A percentile compares a stretch with the other conserved stretches of the same genome.
phyloP scores from a whole-genome alignment of 2,329 filamentous ascomycete genomes.

The Botrytis medusae region DNA sequence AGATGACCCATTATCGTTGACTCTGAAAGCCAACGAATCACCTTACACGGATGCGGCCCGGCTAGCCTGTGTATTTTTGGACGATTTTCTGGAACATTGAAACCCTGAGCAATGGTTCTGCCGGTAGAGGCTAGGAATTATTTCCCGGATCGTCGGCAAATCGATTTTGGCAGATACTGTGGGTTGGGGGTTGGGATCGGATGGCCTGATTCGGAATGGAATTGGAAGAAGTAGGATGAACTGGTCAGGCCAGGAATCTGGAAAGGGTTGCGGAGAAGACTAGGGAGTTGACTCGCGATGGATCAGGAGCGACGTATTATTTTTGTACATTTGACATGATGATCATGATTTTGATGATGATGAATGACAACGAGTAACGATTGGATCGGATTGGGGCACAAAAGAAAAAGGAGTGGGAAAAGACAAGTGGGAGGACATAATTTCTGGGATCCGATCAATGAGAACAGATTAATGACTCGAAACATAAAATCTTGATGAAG shows the following conservation, averaged over 20 bases:
- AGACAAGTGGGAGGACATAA: not conserved
- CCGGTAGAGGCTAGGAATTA: not conserved
- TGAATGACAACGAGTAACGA: conserved; percentile 15
- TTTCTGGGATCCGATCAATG: conserved; percentile 1
- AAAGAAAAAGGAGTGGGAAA: not conserved
- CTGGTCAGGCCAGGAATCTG: not conserved
- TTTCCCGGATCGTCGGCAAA: conserved; percentile 13
- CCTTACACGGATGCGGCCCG: conserved; percentile 36
- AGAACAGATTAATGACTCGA: conserved; percentile 11
- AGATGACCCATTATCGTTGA: conserved; percentile 15
- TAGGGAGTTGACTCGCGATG: not conserved
- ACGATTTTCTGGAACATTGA: conserved; percentile 37
- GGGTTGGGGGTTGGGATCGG: conserved; percentile 12
- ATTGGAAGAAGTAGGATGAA: not conserved
- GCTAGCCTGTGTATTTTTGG: conserved; percentile 37
- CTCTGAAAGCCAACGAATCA: conserved; percentile 22
- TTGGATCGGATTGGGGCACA: not conserved
- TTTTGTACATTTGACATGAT: conserved; percentile 18
- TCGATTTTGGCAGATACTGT: conserved; percentile 6
- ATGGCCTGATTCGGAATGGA: conserved; percentile 2
- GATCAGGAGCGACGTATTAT: conserved; percentile 2
- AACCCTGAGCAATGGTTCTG: not conserved
- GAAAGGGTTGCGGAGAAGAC: not conserved
- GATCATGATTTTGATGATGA: conserved; percentile 21
- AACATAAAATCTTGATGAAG: not conserved